phyloP scores from a whole-genome alignment of 23 red algal genomes.

The Rhodosorus marinus region DNA sequence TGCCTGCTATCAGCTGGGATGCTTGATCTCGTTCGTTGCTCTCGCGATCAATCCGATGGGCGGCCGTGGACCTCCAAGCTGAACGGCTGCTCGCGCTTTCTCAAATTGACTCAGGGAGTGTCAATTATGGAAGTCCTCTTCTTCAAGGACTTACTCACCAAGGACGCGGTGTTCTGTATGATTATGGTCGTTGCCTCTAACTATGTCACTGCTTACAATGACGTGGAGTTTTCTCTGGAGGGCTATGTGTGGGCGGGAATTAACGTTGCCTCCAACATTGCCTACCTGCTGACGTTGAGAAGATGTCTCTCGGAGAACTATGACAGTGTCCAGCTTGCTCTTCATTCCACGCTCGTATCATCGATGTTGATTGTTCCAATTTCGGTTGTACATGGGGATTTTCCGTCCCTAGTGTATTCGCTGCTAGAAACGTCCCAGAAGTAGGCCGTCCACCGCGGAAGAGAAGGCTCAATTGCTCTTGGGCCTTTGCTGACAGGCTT shows the following conservation, averaged over 20 bases:
- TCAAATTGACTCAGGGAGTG: too few species aligned
- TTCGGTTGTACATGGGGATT: constrained; percentile 27
- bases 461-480: too few species aligned
- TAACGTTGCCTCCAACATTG: constrained; percentile 71
- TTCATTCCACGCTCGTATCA: constrained; percentile 58
- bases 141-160: constrained; percentile 34
- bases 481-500: too few species aligned
- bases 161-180: constrained; percentile 35
- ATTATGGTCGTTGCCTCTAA: constrained; percentile 38
- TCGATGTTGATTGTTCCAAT: constrained; percentile 52
- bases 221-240: constrained; percentile 47
- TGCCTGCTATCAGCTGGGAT: too few species aligned
- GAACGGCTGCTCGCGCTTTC: too few species aligned
- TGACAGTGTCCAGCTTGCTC: constrained; percentile 39
- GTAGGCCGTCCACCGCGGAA: too few species aligned
- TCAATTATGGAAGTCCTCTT: constrained; percentile 44
- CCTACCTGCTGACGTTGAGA: constrained; percentile 48
- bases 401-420: constrained; percentile 12
- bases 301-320: constrained; percentile 29
- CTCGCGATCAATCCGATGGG: too few species aligned
- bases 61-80: too few species aligned
- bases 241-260: constrained; percentile 71
- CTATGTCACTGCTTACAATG: constrained; percentile 53
- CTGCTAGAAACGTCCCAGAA: too few species aligned
- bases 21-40: too few species aligned